Base-by-base conservation (phyloP, 2,329 filamentous ascomycete species). In the Botryotinia calthae region DNA sequence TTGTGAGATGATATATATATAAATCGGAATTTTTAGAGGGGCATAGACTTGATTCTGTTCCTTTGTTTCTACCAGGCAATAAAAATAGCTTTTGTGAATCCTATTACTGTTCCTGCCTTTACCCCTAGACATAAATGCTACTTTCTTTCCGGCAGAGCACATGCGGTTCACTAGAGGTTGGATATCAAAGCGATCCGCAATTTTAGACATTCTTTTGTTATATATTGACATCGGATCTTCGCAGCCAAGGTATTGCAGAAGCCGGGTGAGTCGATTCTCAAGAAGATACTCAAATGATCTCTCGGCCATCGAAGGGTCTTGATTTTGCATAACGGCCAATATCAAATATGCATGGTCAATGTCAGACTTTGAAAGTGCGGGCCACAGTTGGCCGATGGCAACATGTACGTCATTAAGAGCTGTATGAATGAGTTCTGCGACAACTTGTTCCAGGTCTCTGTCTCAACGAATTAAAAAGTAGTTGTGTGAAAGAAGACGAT, bases 261-360 rank as follows among this genome's bases (percentile, higher is more conserved):
- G 16, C 31, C 10, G n/a, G 34, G 25, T 7, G 20, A 54, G 10
- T 4, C 46, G 34, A 40, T 31, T 40, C n/a, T 18, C 20, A 31
- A 66, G 25, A 40, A 16, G 31, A 66, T 40, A 2, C 4, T 54
- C 46, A 28, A 40, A 40, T 0, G 64, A 9, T 28, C n/a, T 66
- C 14, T 18, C 2, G 16, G n/a, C 20, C 25, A 37, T 28, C 22
- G 20, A n/a, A 54, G 64, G 16, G 7, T 10, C 12, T 12, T 40
- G 7, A 0, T 7, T 20, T 54, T 66, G 31, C 8, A 2, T 4
- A 3, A 0, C 0, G 28, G 28, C 9, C 16, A 28, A 22, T 8
- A 0, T 8, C 16, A 2, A 6, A 51, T 66, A 40, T 28, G 2
- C 1, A 0, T 7, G 10, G 7, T 7, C 3, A 25, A 51, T n/a